A percentile compares a stretch with the other conserved stretches of the same genome.
Evolutionary conservation across 208 protist species (phyloP).

Genomic region (Crithidia fasciculata): DNA sequence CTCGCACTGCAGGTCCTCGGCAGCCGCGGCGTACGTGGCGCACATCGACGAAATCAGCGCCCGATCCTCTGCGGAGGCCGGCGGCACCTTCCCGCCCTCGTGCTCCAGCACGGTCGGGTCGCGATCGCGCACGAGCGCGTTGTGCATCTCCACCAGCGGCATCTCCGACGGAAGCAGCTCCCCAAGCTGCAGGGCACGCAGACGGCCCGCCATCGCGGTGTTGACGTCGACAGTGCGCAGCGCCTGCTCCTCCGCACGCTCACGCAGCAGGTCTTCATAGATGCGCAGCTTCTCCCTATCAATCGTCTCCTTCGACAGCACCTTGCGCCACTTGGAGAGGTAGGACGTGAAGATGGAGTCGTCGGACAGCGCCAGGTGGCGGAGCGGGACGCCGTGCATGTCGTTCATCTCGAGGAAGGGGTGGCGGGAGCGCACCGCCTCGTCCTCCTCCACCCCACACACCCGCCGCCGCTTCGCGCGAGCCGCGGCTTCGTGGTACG

Average conservation of each 20-base stretch:
- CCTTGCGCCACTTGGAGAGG: slow-evolving; percentile 1
- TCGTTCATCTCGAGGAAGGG: slow-evolving; percentile 58
- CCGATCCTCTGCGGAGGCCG: slow-evolving; percentile 9
- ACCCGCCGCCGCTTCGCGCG: background rate
- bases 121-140: slow-evolving; percentile 10
- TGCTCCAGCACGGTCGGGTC: slow-evolving; percentile 22
- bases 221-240: slow-evolving; percentile 24
- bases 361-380: slow-evolving; percentile 25
- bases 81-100: slow-evolving; percentile 1
- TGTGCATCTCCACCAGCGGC: slow-evolving; percentile 27
- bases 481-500: slow-evolving; percentile 11
- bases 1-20: slow-evolving; percentile 20
- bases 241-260: slow-evolving; percentile 47
- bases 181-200: slow-evolving; percentile 13
- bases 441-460: too few species aligned
- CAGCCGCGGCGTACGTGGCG: background rate
- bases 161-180: slow-evolving; percentile 10
- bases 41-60: slow-evolving; percentile 3
- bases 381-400: slow-evolving; percentile 29
- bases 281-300: slow-evolving; percentile 64
- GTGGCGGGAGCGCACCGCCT: slow-evolving; percentile 58
- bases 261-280: slow-evolving; percentile 69
- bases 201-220: slow-evolving; percentile 19
- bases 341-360: slow-evolving; percentile 13
- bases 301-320: slow-evolving; percentile 31